These are phyloP conservation scores for Smithsoniella earleae DNA, from an alignment of 163 green algal genomes.

Conservation along the genomic window DNA sequence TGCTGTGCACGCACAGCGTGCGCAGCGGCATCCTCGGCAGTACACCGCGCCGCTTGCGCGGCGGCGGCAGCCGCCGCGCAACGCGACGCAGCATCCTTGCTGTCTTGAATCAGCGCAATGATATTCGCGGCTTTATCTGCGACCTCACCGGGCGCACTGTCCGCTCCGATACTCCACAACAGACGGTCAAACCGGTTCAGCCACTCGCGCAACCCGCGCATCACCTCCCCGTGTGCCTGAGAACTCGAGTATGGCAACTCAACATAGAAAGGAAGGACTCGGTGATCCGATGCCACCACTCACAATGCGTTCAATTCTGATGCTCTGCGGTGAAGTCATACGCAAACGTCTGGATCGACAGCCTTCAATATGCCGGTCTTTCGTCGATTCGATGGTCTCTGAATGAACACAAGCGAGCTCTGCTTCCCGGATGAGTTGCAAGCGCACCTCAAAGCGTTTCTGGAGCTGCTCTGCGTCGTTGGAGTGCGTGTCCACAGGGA, in stretches of 20 bases:
- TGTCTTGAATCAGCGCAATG: slow-evolving; percentile 40
- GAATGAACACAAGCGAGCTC: no score
- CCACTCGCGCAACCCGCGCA: slow-evolving; percentile 41
- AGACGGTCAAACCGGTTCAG: slow-evolving; percentile 48
- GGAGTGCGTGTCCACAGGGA: slow-evolving; percentile 34
- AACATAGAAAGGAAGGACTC: no score
- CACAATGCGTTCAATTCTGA: no score
- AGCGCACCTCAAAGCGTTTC: slow-evolving; percentile 34
- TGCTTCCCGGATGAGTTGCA: no score
- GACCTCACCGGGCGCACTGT: slow-evolving; percentile 38
- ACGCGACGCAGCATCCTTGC: slow-evolving; percentile 42
- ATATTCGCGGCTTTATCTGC: slow-evolving; percentile 38
- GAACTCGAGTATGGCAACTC: no score
- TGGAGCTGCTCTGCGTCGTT: slow-evolving; percentile 41
- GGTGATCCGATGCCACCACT: no score
- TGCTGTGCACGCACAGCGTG: slow-evolving; percentile 35
- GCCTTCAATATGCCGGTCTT: no score
- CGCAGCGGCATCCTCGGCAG: slow-evolving; percentile 37
- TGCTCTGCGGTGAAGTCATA: no score
- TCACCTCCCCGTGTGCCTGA: slow-evolving; percentile 33
- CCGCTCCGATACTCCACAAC: slow-evolving; percentile 40
- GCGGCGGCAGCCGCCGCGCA: slow-evolving; percentile 8
- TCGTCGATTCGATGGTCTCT: no score
- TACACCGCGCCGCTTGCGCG: slow-evolving; percentile 14
- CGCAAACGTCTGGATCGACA: no score